These are phyloP conservation scores for Apiotrichum brassicae DNA, from an alignment of 1,284 basidiomycete genomes.

Conservation along the genomic window DNA sequence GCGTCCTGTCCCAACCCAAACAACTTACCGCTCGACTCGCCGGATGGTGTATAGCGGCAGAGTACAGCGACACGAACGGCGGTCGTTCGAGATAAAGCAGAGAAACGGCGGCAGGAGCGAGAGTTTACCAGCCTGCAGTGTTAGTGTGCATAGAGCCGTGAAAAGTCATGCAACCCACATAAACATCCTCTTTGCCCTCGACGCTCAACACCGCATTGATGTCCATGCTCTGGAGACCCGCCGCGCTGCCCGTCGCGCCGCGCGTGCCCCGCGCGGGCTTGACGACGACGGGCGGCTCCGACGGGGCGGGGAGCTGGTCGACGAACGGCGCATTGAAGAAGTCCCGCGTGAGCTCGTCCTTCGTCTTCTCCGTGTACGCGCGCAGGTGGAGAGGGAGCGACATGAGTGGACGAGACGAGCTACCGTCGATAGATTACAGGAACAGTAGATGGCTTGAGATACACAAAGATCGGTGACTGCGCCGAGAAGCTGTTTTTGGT, in stretches of 20 bases:
- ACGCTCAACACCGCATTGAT: slow-evolving; percentile 84
- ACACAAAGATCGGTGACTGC: too few species aligned
- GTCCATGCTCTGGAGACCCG: slow-evolving; percentile 58
- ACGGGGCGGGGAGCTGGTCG: slow-evolving; percentile 30
- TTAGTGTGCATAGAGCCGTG: not conserved
- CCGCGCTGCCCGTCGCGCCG: slow-evolving; percentile 3
- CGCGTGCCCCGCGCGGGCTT: slow-evolving; percentile 19
- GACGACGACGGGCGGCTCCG: slow-evolving; percentile 29
- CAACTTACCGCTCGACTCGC: slow-evolving; percentile 70
- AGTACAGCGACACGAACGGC: slow-evolving; percentile 84
- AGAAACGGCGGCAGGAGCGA: slow-evolving; percentile 85
- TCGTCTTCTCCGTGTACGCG: slow-evolving; percentile 82
- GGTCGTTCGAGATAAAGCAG: slow-evolving; percentile 84
- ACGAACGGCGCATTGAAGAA: slow-evolving; percentile 71
- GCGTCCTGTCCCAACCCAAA: not conserved
- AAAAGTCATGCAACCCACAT: slow-evolving; percentile 60
- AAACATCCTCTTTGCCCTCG: slow-evolving; percentile 79
- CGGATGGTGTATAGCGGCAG: slow-evolving; percentile 89
- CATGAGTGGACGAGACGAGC: slow-evolving; percentile 31
- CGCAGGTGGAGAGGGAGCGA: slow-evolving; percentile 61
- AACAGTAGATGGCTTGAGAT: too few species aligned
- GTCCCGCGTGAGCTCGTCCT: slow-evolving; percentile 70
- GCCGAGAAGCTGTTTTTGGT: too few species aligned
- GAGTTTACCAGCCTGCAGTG: slow-evolving; percentile 73
- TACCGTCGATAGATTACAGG: too few species aligned